Conservation (phyloP, 768 basidiomycete genomes). For the Trametes maxima region DNA sequence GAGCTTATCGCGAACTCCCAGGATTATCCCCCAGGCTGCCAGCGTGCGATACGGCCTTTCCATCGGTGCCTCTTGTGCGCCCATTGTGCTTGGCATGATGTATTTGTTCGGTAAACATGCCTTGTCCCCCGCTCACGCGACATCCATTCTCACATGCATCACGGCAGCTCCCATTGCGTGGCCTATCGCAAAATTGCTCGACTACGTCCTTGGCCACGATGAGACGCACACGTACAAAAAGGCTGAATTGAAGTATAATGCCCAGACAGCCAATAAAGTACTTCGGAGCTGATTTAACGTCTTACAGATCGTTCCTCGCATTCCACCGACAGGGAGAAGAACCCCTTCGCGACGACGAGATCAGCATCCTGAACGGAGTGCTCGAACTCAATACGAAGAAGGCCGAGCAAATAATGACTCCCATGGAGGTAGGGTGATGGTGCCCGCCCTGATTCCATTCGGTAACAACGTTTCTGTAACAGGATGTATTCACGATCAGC, state of each 20-base stretch:
- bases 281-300: too few relatives aligned
- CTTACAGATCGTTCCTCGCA: conserved; percentile 62
- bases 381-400: conserved; percentile 76
- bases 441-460: not conserved
- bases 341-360: conserved; percentile 79
- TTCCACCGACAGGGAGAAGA: conserved; percentile 81
- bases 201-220: conserved; percentile 73
- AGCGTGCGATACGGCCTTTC: conserved; percentile 63
- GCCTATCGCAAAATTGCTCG: conserved; percentile 72
- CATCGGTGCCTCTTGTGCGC: conserved; percentile 56
- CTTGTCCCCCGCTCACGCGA: not conserved
- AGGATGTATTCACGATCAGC: conserved; percentile 85
- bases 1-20: conserved; percentile 28
- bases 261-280: not conserved
- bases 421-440: conserved; percentile 44
- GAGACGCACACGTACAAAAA: conserved; percentile 82
- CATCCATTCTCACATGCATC: not conserved
- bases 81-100: conserved; percentile 54
- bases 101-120: conserved; percentile 44
- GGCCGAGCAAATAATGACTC: conserved; percentile 58
- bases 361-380: conserved; percentile 78
- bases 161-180: conserved; percentile 54
- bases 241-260: conserved; percentile 46
- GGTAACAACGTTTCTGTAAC: not conserved
- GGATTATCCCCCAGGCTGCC: conserved; percentile 73